phyloP scores from a whole-genome alignment of 78 protist species.

The Creolimax fragrantissima region DNA sequence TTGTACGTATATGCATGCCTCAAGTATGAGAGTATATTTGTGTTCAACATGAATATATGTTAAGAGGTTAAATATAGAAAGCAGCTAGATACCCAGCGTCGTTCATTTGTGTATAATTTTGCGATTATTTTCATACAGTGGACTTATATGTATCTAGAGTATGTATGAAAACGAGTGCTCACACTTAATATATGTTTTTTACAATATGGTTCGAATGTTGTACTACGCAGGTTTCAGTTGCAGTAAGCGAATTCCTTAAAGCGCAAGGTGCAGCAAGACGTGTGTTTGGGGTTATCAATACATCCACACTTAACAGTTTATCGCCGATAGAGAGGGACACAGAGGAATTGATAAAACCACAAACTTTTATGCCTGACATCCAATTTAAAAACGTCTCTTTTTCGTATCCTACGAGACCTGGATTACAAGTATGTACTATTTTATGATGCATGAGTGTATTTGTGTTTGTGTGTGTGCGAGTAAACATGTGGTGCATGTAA shows the following conservation, averaged over 20 bases:
- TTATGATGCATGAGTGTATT: background rate
- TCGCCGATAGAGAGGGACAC: background rate
- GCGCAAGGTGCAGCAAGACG: conserved; percentile 1
- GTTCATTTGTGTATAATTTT: no score
- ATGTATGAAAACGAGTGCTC: no score
- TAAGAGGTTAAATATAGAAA: no score
- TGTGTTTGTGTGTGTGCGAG: background rate
- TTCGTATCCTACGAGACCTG: conserved; percentile 13
- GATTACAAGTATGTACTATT: background rate
- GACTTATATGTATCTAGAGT: no score
- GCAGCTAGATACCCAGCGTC: no score
- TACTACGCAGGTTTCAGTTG: background rate
- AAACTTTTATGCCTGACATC: background rate
- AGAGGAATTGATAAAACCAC: background rate
- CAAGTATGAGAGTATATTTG: no score
- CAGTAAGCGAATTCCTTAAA: background rate
- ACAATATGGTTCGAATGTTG: no score
- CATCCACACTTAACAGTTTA: background rate
- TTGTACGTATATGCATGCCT: no score
- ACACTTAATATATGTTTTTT: no score
- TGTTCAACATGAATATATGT: no score
- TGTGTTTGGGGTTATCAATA: background rate
- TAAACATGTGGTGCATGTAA: background rate
- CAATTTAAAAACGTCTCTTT: background rate
- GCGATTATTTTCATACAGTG: no score